Percentiles rank a stretch among this genome's conserved stretches.
phyloP scores from a whole-genome alignment of 352 stramenopile genomes.

The Globisporangium takayamanum region DNA sequence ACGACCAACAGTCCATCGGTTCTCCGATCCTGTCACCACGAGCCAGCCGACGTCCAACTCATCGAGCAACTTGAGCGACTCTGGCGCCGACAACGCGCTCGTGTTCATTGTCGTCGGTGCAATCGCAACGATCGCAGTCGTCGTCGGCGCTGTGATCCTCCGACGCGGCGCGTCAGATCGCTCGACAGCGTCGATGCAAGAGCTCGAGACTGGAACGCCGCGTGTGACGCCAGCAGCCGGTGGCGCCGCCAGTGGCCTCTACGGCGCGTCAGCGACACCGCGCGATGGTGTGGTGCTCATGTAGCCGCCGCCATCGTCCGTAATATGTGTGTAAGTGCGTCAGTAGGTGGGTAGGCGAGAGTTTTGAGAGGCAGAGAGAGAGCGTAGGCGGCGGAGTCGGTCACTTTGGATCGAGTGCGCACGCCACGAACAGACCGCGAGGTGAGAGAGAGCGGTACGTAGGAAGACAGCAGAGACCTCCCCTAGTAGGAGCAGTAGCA shows the following conservation, averaged over 20 bases:
- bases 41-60: conserved; percentile 11
- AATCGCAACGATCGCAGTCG: conserved; percentile 3
- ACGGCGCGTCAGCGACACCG: conserved; percentile 7
- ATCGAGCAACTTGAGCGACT: not conserved
- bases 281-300: conserved; percentile 2
- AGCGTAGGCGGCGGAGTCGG: not conserved
- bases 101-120: conserved; percentile 16
- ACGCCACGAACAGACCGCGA: too few species aligned
- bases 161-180: conserved; percentile 2
- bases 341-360: not conserved
- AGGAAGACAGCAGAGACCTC: not conserved
- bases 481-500: too few species aligned
- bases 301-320: not conserved
- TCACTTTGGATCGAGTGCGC: not conserved
- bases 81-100: conserved; percentile 11
- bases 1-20: not conserved
- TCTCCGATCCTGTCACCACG: not conserved
- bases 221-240: conserved; percentile 7
- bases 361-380: not conserved
- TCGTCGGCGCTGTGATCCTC: conserved; percentile 14
- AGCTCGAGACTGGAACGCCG: conserved; percentile 25
- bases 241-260: not conserved
- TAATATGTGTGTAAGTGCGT: not conserved
- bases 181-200: conserved; percentile 5
- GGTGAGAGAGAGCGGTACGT: not conserved